phyloP scores from a whole-genome alignment of 2,329 filamentous ascomycete species.

The Nemania abortiva region DNA sequence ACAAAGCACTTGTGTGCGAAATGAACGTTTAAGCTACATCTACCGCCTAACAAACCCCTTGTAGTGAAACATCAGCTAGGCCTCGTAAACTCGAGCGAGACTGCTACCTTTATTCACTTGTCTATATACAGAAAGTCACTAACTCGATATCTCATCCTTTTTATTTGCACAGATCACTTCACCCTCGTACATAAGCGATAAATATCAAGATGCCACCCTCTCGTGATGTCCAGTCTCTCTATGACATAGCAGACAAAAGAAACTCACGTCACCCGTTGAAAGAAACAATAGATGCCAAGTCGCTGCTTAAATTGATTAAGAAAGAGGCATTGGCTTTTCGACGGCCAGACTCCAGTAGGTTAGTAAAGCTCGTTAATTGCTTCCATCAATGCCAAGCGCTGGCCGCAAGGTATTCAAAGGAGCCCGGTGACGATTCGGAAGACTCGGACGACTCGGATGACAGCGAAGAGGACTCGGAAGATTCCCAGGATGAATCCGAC shows the following conservation, averaged over 20 bases:
- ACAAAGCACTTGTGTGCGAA: not conserved
- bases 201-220: slow-evolving; percentile 22
- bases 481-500: no score
- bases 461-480: no score
- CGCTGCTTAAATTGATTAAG: slow-evolving; percentile 7
- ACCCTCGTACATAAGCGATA: not conserved
- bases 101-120: not conserved
- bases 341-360: slow-evolving; percentile 2
- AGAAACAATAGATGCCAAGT: slow-evolving; percentile 8
- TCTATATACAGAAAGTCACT: slow-evolving; percentile 6
- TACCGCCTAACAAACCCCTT: not conserved
- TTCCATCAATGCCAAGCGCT: slow-evolving; percentile 3
- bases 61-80: slow-evolving; percentile 4
- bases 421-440: not conserved
- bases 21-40: slow-evolving; percentile 11
- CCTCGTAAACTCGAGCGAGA: slow-evolving; percentile 8
- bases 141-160: not conserved
- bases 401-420: not conserved
- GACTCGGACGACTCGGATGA: no score
- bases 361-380: not conserved
- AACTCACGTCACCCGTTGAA: not conserved
- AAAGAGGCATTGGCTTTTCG: slow-evolving; percentile 16
- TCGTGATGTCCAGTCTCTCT: slow-evolving; percentile 9
- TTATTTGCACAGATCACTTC: not conserved
- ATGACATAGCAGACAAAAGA: slow-evolving; percentile 1